These are phyloP conservation scores for Oryza brachyantha DNA, from an alignment of 176 grass and related monocot species.

Conservation along the genomic window DNA sequence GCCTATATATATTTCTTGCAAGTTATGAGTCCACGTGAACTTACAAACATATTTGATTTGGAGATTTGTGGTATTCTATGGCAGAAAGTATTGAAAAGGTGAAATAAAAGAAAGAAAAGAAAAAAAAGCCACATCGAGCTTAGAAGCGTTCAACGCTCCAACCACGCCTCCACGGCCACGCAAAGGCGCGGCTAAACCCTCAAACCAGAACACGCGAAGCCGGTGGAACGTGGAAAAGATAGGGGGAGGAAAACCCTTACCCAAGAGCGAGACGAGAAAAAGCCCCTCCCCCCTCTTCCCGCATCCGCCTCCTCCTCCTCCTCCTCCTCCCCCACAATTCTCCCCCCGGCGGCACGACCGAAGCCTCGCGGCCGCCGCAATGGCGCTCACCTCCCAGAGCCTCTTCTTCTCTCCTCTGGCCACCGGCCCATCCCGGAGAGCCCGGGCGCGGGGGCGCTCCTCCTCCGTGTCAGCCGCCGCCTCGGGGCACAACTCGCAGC, in stretches of 20 bases:
- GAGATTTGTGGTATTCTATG: background rate
- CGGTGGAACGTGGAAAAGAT: background rate
- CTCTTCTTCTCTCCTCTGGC: conserved; percentile 38
- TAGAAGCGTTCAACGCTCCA: background rate
- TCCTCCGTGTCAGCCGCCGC: conserved; percentile 22
- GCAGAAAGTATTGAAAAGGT: background rate
- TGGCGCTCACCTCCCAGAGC: conserved; percentile 51
- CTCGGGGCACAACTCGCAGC: conserved; percentile 28
- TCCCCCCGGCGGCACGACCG: background rate
- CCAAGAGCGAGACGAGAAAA: background rate
- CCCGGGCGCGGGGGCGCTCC: conserved; percentile 3
- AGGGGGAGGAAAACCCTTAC: background rate
- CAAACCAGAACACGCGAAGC: background rate
- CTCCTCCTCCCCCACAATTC: background rate
- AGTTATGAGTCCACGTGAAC: background rate
- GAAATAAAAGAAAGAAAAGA: background rate
- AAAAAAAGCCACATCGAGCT: background rate
- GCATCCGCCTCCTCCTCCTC: background rate
- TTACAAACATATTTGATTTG: background rate
- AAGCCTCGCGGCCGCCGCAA: conserved; percentile 22
- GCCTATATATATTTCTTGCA: background rate
- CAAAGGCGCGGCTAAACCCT: background rate
- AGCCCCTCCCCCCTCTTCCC: no score
- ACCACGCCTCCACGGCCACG: no score
- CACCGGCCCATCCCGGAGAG: conserved; percentile 15